Evolutionary conservation across 352 stramenopile genomes (phyloP), one percentile per base, ranked within the genome.

Genomic region (Synura sp.): DNA sequence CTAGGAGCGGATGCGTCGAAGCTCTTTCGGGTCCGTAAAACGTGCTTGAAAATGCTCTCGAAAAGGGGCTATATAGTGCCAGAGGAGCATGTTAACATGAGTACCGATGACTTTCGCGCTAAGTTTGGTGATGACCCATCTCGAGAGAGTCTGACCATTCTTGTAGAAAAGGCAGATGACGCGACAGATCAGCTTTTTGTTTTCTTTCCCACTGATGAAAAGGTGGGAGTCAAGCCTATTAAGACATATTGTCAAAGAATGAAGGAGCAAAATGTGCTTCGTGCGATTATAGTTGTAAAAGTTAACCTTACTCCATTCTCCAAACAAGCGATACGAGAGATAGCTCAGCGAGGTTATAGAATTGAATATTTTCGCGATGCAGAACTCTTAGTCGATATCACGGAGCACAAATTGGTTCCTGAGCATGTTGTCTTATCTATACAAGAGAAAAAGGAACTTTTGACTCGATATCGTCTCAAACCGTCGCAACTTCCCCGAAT

Each of bases 361-460:
- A 78, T 94, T 79, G 95, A 99, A 83, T 93, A 98, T 86, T 99
- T 99, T 79, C 97, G 97, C 81, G 96, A 99, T 86, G 93, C 92
- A 22, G 97, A 99, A 83, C 85, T 99, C 55, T 90, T 99, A 75
- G 94, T 99, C 36, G 96, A 99, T 85, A 99, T 99, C 84, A 99
- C 97, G 38, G 93, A 99, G 82, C 97, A 99, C 88, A 97, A 95
- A 81, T 88, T 99, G 42, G 85, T 89, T 31, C 97, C 97, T 5
- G 93, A 99, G 81, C 97, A 99, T 89, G 90, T 94, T 84, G 93
- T 99, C 70, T 88, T 99, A 0, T 91, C 82, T n/a, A 86, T 88
- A 44, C 92, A 97, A 75, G 93, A 99, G 86, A 99, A 99, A 85
- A 87, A 90, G 35, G 94, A 97, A 81, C 87, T 99, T 36, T 87